phyloP scores from a whole-genome alignment of 495 filamentous ascomycete genomes.

The Xylaria telfairii region DNA sequence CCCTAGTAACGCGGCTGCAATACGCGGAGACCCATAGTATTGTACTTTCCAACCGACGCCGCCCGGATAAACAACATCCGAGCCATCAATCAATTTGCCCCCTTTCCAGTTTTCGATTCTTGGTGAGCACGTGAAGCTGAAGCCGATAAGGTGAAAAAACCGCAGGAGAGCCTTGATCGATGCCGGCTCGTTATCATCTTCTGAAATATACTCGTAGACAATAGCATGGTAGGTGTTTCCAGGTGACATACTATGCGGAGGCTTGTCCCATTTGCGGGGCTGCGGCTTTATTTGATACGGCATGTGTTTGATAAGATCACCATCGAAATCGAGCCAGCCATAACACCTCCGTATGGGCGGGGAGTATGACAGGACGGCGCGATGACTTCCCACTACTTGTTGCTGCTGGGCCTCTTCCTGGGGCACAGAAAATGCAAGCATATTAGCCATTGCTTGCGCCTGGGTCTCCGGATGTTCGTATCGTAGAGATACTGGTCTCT shows the following conservation, averaged over 20 bases:
- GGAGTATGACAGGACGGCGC: background rate
- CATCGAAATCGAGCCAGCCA: slow-evolving; percentile 18
- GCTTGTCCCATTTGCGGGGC: slow-evolving; percentile 7
- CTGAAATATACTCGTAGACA: slow-evolving; percentile 14
- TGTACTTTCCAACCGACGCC: slow-evolving; percentile 6
- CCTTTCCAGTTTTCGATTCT: slow-evolving; percentile 20
- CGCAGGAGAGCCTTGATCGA: slow-evolving; percentile 13
- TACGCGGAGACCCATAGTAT: slow-evolving; percentile 10
- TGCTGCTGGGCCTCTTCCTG: background rate
- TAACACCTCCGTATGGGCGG: slow-evolving; percentile 18
- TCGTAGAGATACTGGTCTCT: slow-evolving; percentile 8
- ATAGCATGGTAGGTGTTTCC: slow-evolving; percentile 12
- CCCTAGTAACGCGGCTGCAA: slow-evolving; percentile 16
- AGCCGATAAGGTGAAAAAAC: slow-evolving; percentile 15
- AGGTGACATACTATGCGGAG: slow-evolving; percentile 16
- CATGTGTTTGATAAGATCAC: slow-evolving; percentile 15
- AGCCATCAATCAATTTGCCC: slow-evolving; percentile 5
- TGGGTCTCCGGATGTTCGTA: slow-evolving; percentile 10
- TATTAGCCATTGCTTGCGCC: slow-evolving; percentile 15
- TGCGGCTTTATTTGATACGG: slow-evolving; percentile 14
- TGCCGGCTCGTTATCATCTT: slow-evolving; percentile 9
- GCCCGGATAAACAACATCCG: slow-evolving; percentile 16
- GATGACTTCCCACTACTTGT: background rate
- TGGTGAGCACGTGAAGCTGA: slow-evolving; percentile 18
- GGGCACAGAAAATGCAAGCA: slow-evolving; percentile 12